A percentile compares a stretch with the other conserved stretches of the same genome.
phyloP scores from a whole-genome alignment of 1,139 yeast genomes.

The Blastobotrys elegans region DNA sequence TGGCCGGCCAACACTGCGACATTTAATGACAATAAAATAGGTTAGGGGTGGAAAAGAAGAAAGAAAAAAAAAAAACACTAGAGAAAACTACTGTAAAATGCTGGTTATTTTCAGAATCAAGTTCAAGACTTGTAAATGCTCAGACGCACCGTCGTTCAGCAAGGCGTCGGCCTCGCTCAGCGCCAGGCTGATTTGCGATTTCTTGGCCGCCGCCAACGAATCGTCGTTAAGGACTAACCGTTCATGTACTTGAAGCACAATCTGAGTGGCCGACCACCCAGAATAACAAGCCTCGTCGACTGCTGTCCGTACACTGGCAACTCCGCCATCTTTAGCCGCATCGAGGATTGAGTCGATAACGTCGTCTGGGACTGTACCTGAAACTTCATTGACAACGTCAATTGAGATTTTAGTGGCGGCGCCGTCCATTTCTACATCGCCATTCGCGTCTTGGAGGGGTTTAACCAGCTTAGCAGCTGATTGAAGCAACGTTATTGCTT shows the following conservation, averaged over 20 bases:
- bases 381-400: conserved; percentile 59
- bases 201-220: conserved; percentile 47
- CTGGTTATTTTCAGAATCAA: conserved; percentile 49
- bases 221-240: conserved; percentile 54
- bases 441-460: conserved; percentile 26
- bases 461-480: conserved; percentile 62
- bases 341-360: conserved; percentile 44
- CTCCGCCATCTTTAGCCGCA: conserved; percentile 39
- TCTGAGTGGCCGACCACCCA: conserved; percentile 86
- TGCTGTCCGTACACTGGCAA: conserved; percentile 38
- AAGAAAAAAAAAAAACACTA: too few relatives aligned
- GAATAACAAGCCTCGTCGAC: conserved; percentile 56
- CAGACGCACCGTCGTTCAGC: conserved; percentile 84
- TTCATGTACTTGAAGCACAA: conserved; percentile 78
- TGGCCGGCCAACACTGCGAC: conserved; percentile 96
- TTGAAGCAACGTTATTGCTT: conserved; percentile 86
- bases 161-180: conserved; percentile 73
- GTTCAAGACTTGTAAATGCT: conserved; percentile 76
- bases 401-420: conserved; percentile 37
- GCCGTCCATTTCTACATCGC: conserved; percentile 20
- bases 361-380: conserved; percentile 74
- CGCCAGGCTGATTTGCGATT: conserved; percentile 57
- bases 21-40: conserved; percentile 49
- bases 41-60: neutral
- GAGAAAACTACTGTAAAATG: neutral